Base-by-base conservation (phyloP, 352 stramenopile species). In the Phytophthora pinifolia region DNA sequence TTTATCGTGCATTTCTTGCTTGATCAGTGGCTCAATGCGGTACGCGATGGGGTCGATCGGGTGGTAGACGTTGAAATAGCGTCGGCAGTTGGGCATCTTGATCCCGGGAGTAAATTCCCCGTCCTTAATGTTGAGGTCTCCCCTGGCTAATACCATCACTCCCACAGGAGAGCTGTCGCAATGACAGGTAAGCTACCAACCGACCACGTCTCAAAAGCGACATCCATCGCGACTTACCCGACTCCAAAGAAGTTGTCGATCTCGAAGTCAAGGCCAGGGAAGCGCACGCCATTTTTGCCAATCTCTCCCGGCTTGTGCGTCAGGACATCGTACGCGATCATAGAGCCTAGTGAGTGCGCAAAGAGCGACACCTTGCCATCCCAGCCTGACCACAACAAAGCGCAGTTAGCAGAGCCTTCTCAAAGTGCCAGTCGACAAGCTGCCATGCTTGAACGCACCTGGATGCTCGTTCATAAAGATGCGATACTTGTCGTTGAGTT, bases 321-420 rank as follows among this genome's bases (percentile, higher is more conserved):
- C 15, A 98, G 55, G 42, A 98, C 83, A 67, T 98, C 92, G 70
- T 96, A 98, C 13, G 88, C 70, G 57, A 98, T 97, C 37, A 97
- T 86, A 2, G 86, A 96, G 0, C 89, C 91, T 7, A 98, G 70
- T 1, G 86, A 96, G 54, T 97, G 88, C 15, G 83, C 86, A 53
- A 96, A 92, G 42, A 97, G 92, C n/a, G 84, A 96, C 13, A 96
- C 70, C 42, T 92, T 89, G 27, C 86, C 88, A 46, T 93, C 68
- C 79, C 90, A 96, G 6, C 81, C 82, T 86, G 53, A 20, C 14
- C 8, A 34, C 10, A 60, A 12, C 22, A 39, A 50, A 2, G 7
- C n/a, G 22, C 18, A 6, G 33, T 43, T 9, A 50, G 39, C 33
- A 53, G n/a, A n/a, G 8, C 2, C 15, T 25, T 20, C 20, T 6